phyloP scores from a whole-genome alignment of 164 flowering plant species.

The Warburgia ugandensis region DNA sequence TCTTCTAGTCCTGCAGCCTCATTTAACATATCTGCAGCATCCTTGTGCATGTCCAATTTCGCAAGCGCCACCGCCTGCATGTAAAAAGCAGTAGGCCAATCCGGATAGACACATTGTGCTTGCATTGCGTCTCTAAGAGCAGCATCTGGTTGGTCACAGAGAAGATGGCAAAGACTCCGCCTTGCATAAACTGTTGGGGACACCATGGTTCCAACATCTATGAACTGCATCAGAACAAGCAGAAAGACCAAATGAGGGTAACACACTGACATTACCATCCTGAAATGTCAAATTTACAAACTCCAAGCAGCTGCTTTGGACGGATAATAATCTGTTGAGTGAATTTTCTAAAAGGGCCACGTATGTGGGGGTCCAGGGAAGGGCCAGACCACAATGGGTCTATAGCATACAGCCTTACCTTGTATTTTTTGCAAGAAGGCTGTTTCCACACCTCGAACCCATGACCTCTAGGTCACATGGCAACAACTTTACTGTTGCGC shows the following conservation, averaged over 20 bases:
- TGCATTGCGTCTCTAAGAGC: conserved; percentile 98
- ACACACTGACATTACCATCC: too few relatives aligned
- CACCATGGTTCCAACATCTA: conserved; percentile 88
- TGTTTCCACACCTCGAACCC: too few relatives aligned
- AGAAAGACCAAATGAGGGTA: background rate
- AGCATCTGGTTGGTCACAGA: conserved; percentile 91
- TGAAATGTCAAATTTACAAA: too few relatives aligned
- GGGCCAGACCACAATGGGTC: too few relatives aligned
- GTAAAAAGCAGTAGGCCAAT: conserved; percentile 96
- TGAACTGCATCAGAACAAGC: conserved; percentile 43
- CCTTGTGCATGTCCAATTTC: conserved; percentile 92
- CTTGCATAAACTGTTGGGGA: conserved; percentile 94
- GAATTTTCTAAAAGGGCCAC: too few relatives aligned
- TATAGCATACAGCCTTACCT: too few relatives aligned
- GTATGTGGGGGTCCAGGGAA: too few relatives aligned
- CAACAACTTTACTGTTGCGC: too few relatives aligned
- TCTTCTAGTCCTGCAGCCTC: conserved; percentile 89
- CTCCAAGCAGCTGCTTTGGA: too few relatives aligned
- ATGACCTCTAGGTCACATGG: too few relatives aligned
- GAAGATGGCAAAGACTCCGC: conserved; percentile 76
- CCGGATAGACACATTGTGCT: conserved; percentile 88
- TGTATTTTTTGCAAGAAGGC: too few relatives aligned
- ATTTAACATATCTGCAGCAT: conserved; percentile 86
- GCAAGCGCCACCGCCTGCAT: conserved; percentile 95
- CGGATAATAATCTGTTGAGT: too few relatives aligned